Conservation (phyloP, 305 asterid species). For the Petunia hybrid region DNA sequence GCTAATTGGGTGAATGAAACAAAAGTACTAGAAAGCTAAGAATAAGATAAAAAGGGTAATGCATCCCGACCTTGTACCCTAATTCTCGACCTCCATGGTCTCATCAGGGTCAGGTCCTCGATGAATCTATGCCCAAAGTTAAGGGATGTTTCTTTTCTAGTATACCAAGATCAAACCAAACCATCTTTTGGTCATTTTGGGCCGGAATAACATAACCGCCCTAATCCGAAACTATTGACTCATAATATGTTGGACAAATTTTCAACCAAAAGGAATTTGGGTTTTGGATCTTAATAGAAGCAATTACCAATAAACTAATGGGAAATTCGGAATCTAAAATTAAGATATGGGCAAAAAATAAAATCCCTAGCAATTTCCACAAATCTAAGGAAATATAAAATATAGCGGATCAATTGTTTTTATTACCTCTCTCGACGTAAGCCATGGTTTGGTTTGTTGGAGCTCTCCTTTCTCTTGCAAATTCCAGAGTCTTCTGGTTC, state of each 20-base stretch:
- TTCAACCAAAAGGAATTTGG: not conserved
- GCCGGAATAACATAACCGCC: too few species aligned
- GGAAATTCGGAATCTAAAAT: not conserved
- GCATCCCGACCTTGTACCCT: too few species aligned
- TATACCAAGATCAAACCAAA: not conserved
- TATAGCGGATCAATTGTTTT: not conserved
- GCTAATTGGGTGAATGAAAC: too few species aligned
- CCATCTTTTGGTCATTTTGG: not conserved
- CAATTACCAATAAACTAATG: conserved; percentile 20
- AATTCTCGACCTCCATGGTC: too few species aligned
- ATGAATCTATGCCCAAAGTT: too few species aligned
- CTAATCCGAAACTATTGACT: not conserved
- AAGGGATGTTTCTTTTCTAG: too few species aligned
- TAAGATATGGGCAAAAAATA: not conserved
- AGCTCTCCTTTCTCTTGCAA: conserved; percentile 24
- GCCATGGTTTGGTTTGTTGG: conserved; percentile 65
- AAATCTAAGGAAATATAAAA: not conserved
- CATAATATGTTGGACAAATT: not conserved
- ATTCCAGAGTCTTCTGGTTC: conserved; percentile 32
- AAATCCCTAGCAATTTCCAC: not conserved
- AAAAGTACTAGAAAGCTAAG: too few species aligned
- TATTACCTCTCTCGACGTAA: conserved; percentile 78
- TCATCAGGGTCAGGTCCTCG: too few species aligned
- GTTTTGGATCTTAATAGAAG: conserved; percentile 10
- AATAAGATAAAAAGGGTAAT: too few species aligned